phyloP scores from a whole-genome alignment of 768 basidiomycete genomes.

The Pulveroboletus sp. region DNA sequence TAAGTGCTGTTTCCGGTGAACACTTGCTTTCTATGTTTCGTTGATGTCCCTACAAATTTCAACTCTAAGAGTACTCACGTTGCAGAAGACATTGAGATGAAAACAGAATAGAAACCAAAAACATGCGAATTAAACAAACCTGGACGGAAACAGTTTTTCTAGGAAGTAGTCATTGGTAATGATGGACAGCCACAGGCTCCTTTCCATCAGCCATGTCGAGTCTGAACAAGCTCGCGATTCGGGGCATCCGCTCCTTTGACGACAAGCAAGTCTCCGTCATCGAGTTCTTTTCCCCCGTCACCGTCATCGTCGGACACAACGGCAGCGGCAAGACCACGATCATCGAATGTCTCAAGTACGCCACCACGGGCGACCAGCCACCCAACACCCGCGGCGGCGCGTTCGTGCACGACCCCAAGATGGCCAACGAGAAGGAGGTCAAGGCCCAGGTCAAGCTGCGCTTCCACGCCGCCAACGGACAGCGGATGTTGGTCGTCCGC shows the following conservation, averaged over 20 bases:
- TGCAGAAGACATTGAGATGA: too few species aligned
- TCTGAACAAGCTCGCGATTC: constrained; percentile 89
- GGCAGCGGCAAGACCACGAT: constrained; percentile 99
- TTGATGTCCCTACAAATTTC: too few species aligned
- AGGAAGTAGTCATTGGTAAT: too few species aligned
- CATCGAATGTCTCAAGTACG: constrained; percentile 99
- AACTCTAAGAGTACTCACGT: too few species aligned
- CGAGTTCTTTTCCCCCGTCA: constrained; percentile 96
- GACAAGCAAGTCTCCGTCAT: constrained; percentile 91
- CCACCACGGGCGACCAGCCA: constrained; percentile 96
- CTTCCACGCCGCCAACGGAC: constrained; percentile 86
- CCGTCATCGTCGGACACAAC: constrained; percentile 98
- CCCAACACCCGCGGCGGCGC: constrained; percentile 98
- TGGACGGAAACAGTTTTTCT: too few species aligned
- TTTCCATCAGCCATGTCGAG: constrained; percentile 65
- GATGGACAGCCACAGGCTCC: too few species aligned
- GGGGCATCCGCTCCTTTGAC: constrained; percentile 94
- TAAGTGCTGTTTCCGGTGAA: too few species aligned
- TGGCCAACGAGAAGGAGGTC: constrained; percentile 99
- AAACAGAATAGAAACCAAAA: too few species aligned
- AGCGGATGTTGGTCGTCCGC: constrained; percentile 84
- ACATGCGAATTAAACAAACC: too few species aligned
- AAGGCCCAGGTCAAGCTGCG: constrained; percentile 97
- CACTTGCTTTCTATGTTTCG: too few species aligned
- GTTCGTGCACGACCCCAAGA: constrained; percentile 97